These are phyloP conservation scores for Blastocystis hominis DNA, from an alignment of 352 stramenopile species.

Conservation along the genomic window DNA sequence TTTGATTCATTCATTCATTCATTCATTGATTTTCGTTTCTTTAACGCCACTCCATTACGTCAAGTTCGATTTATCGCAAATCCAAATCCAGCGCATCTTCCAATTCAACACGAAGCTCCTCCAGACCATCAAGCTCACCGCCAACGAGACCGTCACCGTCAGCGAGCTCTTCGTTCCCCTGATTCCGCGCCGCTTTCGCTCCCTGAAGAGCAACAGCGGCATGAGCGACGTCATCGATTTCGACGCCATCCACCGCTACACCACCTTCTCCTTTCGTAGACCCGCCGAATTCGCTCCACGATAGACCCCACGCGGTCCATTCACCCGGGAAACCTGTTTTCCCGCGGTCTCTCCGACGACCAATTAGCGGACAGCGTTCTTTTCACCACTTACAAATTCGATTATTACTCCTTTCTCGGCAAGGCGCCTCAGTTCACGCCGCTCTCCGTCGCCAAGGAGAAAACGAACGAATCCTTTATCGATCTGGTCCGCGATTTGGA, in stretches of 20 bases:
- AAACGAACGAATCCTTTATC: background rate
- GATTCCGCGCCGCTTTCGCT: background rate
- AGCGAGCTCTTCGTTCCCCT: background rate
- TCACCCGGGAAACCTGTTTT: background rate
- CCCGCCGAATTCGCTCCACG: background rate
- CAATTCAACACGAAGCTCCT: background rate
- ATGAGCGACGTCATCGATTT: background rate
- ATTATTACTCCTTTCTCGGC: background rate
- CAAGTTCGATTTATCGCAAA: background rate
- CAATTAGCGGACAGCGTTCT: background rate
- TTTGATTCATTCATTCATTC: background rate
- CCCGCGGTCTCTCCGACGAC: background rate
- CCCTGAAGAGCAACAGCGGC: background rate
- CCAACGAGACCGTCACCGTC: background rate
- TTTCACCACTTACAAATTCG: conserved; percentile 10
- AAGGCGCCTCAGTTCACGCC: background rate
- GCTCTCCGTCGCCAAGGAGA: background rate
- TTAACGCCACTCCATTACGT: background rate
- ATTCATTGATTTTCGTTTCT: background rate
- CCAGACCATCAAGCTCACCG: background rate
- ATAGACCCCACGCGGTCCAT: background rate
- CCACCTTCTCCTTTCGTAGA: background rate
- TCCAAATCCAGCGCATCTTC: background rate
- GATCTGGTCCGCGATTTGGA: background rate
- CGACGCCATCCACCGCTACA: background rate